Conservation (phyloP, 2,329 filamentous ascomycete genomes). For the Sodiomyces alkalinus region DNA sequence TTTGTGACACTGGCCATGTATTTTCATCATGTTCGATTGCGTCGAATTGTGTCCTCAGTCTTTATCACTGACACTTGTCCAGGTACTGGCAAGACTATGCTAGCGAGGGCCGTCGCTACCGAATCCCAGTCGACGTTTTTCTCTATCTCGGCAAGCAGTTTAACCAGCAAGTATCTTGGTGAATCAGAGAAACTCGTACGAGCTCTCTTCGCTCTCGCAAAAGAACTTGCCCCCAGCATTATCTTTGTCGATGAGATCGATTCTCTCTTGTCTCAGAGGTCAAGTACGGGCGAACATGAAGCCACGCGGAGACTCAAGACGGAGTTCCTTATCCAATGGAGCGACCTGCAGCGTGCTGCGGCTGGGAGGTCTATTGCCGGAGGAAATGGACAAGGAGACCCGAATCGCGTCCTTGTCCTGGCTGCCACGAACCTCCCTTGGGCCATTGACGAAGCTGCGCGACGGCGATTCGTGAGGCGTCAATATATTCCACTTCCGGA, state of each 20-base stretch:
- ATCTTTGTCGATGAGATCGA: conserved; percentile 99
- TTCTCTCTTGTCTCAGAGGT: conserved; percentile 72
- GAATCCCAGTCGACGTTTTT: conserved; percentile 94
- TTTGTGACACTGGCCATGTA: no score
- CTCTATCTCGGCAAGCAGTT: conserved; percentile 83
- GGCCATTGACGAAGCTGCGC: conserved; percentile 93
- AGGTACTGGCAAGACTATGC: conserved; percentile 97
- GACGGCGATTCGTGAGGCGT: conserved; percentile 76
- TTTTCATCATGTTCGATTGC: no score
- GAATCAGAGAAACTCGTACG: conserved; percentile 94
- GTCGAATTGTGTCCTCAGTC: no score
- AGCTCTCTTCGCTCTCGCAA: conserved; percentile 81
- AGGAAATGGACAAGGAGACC: conserved; percentile 60
- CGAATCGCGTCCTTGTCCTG: conserved; percentile 78
- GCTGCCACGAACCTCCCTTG: conserved; percentile 93
- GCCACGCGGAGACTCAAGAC: conserved; percentile 91
- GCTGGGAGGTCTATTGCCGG: conserved; percentile 56
- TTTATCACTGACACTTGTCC: conserved; percentile 30
- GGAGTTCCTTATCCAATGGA: conserved; percentile 96
- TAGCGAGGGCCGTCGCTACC: conserved; percentile 85
- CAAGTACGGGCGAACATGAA: conserved; percentile 77
- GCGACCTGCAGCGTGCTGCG: conserved; percentile 79
- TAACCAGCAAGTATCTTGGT: conserved; percentile 91
- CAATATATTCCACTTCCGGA: conserved; percentile 96
- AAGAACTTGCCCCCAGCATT: conserved; percentile 78